Conservation (phyloP, 345 rosid genomes). For the Gossypium sturtianum region DNA sequence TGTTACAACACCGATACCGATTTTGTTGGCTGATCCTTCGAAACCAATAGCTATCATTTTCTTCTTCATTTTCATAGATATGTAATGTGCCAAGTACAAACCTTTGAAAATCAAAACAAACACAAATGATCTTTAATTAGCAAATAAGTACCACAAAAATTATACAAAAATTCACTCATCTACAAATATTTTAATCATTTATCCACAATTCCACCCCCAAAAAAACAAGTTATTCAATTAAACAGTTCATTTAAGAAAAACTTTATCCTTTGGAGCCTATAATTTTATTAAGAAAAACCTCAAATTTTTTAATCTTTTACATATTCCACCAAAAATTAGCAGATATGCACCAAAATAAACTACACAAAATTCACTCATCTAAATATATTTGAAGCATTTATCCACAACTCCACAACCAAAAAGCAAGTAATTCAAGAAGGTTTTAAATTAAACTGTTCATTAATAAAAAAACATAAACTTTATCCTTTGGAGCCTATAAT, state of each 20-base stretch:
- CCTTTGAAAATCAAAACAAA: not conserved
- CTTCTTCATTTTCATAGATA: constrained; percentile 45
- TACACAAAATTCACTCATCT: not conserved
- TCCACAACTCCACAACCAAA: not conserved
- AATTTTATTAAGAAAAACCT: not conserved
- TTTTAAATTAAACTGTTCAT: not conserved
- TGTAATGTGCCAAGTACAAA: not conserved
- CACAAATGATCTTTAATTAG: not conserved
- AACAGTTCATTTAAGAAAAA: not conserved
- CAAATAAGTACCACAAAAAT: not conserved
- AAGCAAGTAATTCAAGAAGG: not conserved
- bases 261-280: not conserved
- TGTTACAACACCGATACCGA: constrained; percentile 80
- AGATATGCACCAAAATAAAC: not conserved
- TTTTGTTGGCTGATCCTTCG: constrained; percentile 96
- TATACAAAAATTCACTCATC: not conserved
- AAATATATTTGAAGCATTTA: not conserved
- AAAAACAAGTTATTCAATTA: not conserved
- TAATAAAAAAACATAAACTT: not conserved
- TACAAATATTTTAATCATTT: not conserved
- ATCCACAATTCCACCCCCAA: not conserved
- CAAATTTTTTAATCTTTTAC: not conserved
- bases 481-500: not conserved
- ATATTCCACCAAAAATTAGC: not conserved
- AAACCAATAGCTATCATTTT: constrained; percentile 73